Conservation (phyloP, 2,329 filamentous ascomycete species). For the Hypoxylon sp. region DNA sequence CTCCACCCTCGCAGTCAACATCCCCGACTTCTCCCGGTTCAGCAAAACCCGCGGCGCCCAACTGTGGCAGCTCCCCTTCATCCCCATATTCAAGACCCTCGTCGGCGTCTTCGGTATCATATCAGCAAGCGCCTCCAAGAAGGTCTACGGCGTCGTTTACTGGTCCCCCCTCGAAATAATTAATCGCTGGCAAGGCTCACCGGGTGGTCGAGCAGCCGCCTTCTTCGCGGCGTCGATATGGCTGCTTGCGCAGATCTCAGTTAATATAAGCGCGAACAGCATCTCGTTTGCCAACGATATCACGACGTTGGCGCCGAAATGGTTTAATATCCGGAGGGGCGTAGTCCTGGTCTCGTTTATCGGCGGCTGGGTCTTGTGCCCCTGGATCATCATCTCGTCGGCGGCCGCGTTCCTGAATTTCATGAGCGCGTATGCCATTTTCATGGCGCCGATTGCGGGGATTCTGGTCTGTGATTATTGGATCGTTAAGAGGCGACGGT, state of each 20-base stretch:
- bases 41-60: constrained; percentile 61
- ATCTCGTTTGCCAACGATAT: constrained; percentile 54
- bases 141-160: constrained; percentile 62
- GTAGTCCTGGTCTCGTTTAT: constrained; percentile 53
- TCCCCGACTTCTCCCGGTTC: constrained; percentile 59
- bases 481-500: constrained; percentile 53
- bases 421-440: constrained; percentile 55
- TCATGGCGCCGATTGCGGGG: constrained; percentile 54
- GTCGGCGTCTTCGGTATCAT: constrained; percentile 65
- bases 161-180: constrained; percentile 67
- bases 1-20: constrained; percentile 65
- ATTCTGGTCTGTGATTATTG: constrained; percentile 49
- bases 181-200: constrained; percentile 56
- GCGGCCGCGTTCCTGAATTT: constrained; percentile 54
- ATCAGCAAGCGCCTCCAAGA: constrained; percentile 62
- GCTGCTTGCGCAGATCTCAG: constrained; percentile 59
- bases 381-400: constrained; percentile 56
- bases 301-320: constrained; percentile 52
- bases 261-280: constrained; percentile 53
- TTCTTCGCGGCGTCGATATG: constrained; percentile 53
- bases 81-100: constrained; percentile 64
- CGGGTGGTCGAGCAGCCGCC: constrained; percentile 53
- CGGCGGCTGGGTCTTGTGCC: constrained; percentile 56
- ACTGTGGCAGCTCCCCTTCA: constrained; percentile 64
- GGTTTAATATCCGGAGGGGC: constrained; percentile 55